A percentile compares a stretch with the other conserved stretches of the same genome.
Evolutionary conservation across 202 grass and related monocot species (phyloP).

Genomic region (Tripidium arundinaceum): DNA sequence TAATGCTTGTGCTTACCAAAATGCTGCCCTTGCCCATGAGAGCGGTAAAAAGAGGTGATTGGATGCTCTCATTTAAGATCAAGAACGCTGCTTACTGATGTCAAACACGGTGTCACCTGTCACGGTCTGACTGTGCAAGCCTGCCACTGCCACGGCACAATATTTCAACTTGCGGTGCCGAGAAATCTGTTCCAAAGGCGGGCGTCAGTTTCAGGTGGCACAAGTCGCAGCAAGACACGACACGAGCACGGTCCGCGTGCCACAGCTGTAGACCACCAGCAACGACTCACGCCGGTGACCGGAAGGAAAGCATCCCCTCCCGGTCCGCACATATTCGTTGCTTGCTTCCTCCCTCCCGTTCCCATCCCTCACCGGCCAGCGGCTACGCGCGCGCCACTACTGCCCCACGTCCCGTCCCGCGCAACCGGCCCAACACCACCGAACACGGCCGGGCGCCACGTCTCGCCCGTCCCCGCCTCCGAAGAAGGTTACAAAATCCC

Average conservation of each 20-base stretch:
- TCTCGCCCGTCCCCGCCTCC: not conserved
- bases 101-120: not conserved
- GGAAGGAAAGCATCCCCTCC: too few relatives aligned
- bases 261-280: not conserved
- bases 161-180: not conserved
- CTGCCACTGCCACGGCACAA: not conserved
- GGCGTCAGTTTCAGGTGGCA: too few relatives aligned
- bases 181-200: too few relatives aligned
- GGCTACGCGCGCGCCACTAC: conserved; percentile 20
- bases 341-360: not conserved
- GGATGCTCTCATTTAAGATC: too few relatives aligned
- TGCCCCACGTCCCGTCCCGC: not conserved
- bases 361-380: not conserved
- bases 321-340: too few relatives aligned
- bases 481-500: conserved; percentile 21
- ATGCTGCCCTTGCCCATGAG: too few relatives aligned
- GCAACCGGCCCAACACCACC: not conserved
- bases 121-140: not conserved
- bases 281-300: not conserved
- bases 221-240: not conserved
- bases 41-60: too few relatives aligned
- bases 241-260: not conserved
- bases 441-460: conserved; percentile 26
- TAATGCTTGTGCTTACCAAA: too few relatives aligned
- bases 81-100: not conserved